A percentile compares a stretch with the other conserved stretches of the same genome.
These are phyloP conservation scores for Xerocomus nothofagi DNA, from an alignment of 1,284 basidiomycete genomes.

Conservation along the genomic window DNA sequence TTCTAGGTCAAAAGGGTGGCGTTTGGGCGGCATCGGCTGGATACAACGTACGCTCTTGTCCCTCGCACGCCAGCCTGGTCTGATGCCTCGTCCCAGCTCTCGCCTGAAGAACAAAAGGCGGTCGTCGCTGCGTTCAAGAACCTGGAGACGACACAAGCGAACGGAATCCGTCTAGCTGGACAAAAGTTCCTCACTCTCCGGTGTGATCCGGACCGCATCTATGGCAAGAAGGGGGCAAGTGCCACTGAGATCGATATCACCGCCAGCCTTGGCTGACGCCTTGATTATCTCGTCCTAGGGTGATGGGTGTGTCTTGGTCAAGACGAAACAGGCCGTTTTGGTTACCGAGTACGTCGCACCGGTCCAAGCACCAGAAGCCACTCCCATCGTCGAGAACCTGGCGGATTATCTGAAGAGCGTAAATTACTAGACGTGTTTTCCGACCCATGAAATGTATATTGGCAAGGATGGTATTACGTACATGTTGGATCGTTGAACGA, in stretches of 20 bases:
- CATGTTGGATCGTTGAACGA: too few relatives aligned
- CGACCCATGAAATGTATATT: too few relatives aligned
- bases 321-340: conserved; percentile 88
- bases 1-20: conserved; percentile 83
- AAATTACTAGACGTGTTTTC: conserved; percentile 46
- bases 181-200: conserved; percentile 81
- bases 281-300: conserved; percentile 46
- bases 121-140: conserved; percentile 58
- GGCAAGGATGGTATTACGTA: too few relatives aligned
- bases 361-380: conserved; percentile 71
- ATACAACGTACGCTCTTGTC: conserved; percentile 43
- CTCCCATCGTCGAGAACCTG: conserved; percentile 69
- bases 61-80: background rate
- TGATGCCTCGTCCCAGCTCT: conserved; percentile 50
- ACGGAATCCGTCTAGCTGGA: conserved; percentile 70
- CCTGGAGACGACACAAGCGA: conserved; percentile 46
- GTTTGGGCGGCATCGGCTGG: conserved; percentile 81
- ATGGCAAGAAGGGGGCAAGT: conserved; percentile 82
- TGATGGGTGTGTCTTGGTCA: conserved; percentile 80
- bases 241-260: background rate
- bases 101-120: conserved; percentile 73
- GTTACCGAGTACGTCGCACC: conserved; percentile 79
- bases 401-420: conserved; percentile 80
- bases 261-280: background rate
- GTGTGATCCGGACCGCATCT: conserved; percentile 62